Evolutionary conservation across 306 rosid species (phyloP), one percentile per base, ranked within the genome.

Genomic region (Coriaria nepalensis): DNA sequence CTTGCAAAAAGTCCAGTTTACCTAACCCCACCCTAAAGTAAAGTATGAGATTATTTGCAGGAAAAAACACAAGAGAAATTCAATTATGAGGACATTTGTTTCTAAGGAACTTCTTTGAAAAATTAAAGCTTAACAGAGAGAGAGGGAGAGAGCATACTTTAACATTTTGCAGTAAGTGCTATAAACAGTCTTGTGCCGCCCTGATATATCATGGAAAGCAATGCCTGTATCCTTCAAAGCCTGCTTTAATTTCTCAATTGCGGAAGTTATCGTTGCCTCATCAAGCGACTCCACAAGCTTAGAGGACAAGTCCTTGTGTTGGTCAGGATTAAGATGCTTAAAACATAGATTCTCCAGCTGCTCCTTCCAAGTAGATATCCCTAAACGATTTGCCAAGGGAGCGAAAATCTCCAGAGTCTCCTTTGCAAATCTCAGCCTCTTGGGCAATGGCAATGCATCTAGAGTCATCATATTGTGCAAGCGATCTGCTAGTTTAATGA

Each of bases 331-430:
- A 49, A 90, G 92, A 76, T 90, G 79, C 75, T 81, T 90, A 48
- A 85, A 85, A 70, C 95, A 90, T 53, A 81, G 52, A 65, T 75
- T 85, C 62, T 81, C 98, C 47, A 90, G 64, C 49, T 77, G 85
- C 50, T 77, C 94, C 78, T 90, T 90, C 98, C 98, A 90, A 52
- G 57, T 81, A 55, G 77, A 77, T 61, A 90, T 85, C 69, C 98
- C 98, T n/a, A 90, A 66, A 38, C 98, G 90, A 59, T 85, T 81
- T 14, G 98, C 92, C 78, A 90, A 58, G 34, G 98, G 98, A 8
- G 78, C 81, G 10, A 85, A 90, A 60, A 90, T 85, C 83, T 90
- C 98, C 76, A 81, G 61, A 43, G 98, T 90, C 53, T 90, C 98
- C 75, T 85, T 90, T 9, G 98, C 98, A 66, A 90, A 79, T 66